phyloP scores from a whole-genome alignment of 1,139 yeast genomes.

The Fermentozyma sake region DNA sequence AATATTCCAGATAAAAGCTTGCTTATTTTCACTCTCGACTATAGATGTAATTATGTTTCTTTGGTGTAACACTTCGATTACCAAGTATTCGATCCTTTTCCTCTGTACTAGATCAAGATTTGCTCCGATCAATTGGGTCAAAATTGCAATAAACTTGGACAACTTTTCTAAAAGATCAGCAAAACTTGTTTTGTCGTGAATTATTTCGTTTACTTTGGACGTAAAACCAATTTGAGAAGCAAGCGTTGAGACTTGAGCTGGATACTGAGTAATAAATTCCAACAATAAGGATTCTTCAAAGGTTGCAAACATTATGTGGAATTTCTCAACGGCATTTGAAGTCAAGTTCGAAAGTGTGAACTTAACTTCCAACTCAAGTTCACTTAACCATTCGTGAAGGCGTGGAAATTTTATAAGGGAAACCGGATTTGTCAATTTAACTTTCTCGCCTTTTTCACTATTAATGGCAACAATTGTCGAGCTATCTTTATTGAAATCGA shows the following conservation, averaged over 20 bases:
- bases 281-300: constrained; percentile 5
- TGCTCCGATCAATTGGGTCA: constrained; percentile 13
- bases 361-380: constrained; percentile 53
- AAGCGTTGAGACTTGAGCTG: constrained; percentile 58
- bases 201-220: constrained; percentile 28
- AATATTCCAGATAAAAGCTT: constrained; percentile 42
- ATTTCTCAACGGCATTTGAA: constrained; percentile 6
- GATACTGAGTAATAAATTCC: constrained; percentile 22
- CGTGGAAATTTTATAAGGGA: constrained; percentile 38
- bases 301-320: constrained; percentile 9
- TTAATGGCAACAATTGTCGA: constrained; percentile 42
- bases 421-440: constrained; percentile 43
- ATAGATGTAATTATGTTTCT: constrained; percentile 27
- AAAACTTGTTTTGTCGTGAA: constrained; percentile 2
- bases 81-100: constrained; percentile 51
- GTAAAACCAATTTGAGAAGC: constrained; percentile 63
- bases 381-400: constrained; percentile 61
- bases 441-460: constrained; percentile 63
- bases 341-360: constrained; percentile 39
- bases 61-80: constrained; percentile 68
- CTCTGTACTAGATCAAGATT: constrained; percentile 31
- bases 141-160: constrained; percentile 8
- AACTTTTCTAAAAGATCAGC: constrained; percentile 3
- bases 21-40: constrained; percentile 12
- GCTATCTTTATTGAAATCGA: constrained; percentile 36